Base-by-base conservation (phyloP, 495 filamentous ascomycete genomes). In the Daldinia loculata region DNA sequence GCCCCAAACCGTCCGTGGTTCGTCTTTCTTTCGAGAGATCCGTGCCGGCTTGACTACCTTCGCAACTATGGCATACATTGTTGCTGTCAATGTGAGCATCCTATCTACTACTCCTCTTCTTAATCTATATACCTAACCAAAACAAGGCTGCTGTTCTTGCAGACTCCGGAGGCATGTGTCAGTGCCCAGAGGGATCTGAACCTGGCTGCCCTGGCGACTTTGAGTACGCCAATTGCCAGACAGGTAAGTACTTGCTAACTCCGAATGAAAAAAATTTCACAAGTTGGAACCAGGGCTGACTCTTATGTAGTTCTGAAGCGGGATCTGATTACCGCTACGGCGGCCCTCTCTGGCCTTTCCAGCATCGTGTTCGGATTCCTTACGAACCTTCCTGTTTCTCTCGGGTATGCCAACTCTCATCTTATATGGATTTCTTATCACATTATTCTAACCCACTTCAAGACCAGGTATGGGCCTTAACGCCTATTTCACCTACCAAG, bases 401-500 rank as follows among this genome's bases (percentile, higher is more conserved):
- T 87, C 9, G 87, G 85, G 75, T 91, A 83, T 67, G 91, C 90
- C 70, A 34, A 52, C 27, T 39, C 22, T 51, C n/a, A 12, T 6
- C 84, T 86, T 83, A 6, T n/a, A 53, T 11, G 7, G 0, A 9
- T 56, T 4, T 50, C 1, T 17, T 15, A 43, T 24, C n/a, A 27
- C 19, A 6, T 41, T 27, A 22, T 52, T 56, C 75, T 80, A 52
- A 82, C 66, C 63, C n/a, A 4, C 9, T 57, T 56, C 27, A 62
- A 87, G 85, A 58, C 92, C 92, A 19, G 92, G 92, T 14, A 94
- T 94, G 92, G 90, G 90, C 22, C 78, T 93, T 48, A 95, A 95
- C 72, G 92, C 92, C 3, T 95, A 94, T 74, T 94, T 95, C 69
- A 89, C 92, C n/a, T 95, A 91, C 77, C 92, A 92, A 59, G 92